Base-by-base conservation (phyloP, 2,329 filamentous ascomycete species). In the Aspergillus sp. region DNA sequence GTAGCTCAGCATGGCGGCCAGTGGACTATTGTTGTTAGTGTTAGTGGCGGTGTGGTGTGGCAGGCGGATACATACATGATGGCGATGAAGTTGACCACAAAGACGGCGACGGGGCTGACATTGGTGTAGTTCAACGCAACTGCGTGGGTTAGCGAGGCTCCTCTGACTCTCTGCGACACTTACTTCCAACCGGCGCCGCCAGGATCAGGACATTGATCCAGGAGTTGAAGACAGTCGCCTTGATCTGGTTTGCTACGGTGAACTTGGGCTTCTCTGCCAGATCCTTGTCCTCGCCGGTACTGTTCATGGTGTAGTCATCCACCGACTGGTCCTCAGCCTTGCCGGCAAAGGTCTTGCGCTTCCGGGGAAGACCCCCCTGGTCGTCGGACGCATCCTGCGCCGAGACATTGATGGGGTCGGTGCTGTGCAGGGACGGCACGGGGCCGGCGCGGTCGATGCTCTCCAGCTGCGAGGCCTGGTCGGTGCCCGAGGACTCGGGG, bases 61-160 rank as follows among this genome's bases (percentile, higher is more conserved):
- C 23, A 4, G 5, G 13, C 9, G 49, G 50, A 38, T 40, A 49
- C 67, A 46, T 62, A 72, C 69, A 97, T 87, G 61, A 97, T 96
- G 56, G 92, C 93, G 58, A 97, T 82, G 65, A 97, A 97, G 76
- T 97, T 97, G 72, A 97, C 82, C 51, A 92, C 83, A 65, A 97
- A 97, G 44, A 94, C 78, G 17, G 80, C 81, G 53, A 88, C 78
- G 3, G 80, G 77, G 64, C 81, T 78, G 47, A 88, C 74, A 10
- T 75, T 58, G 16, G 84, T 74, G 65, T 87, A 91, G 63, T 89
- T 83, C 48, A 93, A 70, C 2, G 82, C 88, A 63, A 96, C 70
- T 71, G 10, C 72, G 41, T 11, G 36, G 21, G 42, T 60, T 29
- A 59, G 57, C 45, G 36, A 31, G 17, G 9, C 14, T 19, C 29